These are phyloP conservation scores for Dioscorea alata DNA, from an alignment of 106 monocot species.

Conservation along the genomic window DNA sequence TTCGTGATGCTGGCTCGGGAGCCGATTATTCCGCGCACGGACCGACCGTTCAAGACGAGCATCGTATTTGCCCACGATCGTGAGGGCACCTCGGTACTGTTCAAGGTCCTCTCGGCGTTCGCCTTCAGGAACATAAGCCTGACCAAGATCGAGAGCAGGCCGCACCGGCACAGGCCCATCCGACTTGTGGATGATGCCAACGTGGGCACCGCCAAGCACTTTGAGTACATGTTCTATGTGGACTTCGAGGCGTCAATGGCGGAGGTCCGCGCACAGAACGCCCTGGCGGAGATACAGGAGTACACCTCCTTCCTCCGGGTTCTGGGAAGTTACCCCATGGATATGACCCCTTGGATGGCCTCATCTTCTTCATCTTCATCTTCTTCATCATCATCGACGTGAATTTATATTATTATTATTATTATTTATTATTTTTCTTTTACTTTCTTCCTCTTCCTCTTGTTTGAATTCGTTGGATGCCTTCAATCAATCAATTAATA, in stretches of 20 bases:
- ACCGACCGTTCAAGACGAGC: slow-evolving; percentile 50
- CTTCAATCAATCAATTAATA: too few relatives aligned
- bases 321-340: slow-evolving; percentile 37
- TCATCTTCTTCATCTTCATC: background rate
- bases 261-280: slow-evolving; percentile 33
- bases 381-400: too few relatives aligned
- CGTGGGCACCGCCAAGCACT: slow-evolving; percentile 48
- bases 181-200: slow-evolving; percentile 39
- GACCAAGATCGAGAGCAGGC: slow-evolving; percentile 59
- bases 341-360: slow-evolving; percentile 9
- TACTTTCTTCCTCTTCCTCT: too few relatives aligned
- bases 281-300: slow-evolving; percentile 36
- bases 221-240: slow-evolving; percentile 58
- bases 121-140: slow-evolving; percentile 56
- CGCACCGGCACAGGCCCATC: slow-evolving; percentile 39
- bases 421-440: too few relatives aligned
- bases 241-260: slow-evolving; percentile 52
- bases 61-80: slow-evolving; percentile 54
- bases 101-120: slow-evolving; percentile 52
- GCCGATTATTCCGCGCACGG: slow-evolving; percentile 35
- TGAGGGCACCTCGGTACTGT: slow-evolving; percentile 30
- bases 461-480: too few relatives aligned
- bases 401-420: too few relatives aligned
- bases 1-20: slow-evolving; percentile 47
- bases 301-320: slow-evolving; percentile 33